Evolutionary conservation across 352 stramenopile genomes (phyloP).

Genomic region (Phytophthora sansomeana): DNA sequence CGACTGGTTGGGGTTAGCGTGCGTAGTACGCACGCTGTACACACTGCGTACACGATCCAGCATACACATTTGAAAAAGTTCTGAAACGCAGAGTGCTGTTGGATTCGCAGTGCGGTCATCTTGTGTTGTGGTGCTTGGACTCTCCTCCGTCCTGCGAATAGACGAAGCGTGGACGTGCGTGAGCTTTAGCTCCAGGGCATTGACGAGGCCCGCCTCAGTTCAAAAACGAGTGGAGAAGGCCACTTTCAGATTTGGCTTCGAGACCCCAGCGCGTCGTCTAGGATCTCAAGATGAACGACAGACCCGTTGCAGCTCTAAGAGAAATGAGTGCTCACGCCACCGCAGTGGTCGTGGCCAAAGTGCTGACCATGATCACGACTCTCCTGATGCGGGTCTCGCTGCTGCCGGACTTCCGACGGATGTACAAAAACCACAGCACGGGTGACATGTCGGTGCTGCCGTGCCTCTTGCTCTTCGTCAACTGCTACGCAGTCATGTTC

Average conservation of each 20-base stretch:
- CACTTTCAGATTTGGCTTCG: slow-evolving; percentile 1
- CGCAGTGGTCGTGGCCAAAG: slow-evolving; percentile 5
- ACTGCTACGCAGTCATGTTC: slow-evolving; percentile 31
- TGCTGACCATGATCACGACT: slow-evolving; percentile 36
- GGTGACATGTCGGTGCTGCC: slow-evolving; percentile 33
- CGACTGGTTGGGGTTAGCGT: no score
- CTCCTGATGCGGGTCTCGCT: slow-evolving; percentile 39
- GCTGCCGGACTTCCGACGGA: slow-evolving; percentile 26
- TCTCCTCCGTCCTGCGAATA: no score
- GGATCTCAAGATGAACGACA: no score
- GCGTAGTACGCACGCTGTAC: no score
- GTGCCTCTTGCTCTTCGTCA: slow-evolving; percentile 25
- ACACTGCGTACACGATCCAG: no score
- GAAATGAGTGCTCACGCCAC: slow-evolving; percentile 9
- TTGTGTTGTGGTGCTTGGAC: no score
- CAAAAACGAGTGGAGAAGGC: no score
- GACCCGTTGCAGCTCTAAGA: neutral
- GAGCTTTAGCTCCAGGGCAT: no score
- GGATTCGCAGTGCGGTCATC: no score
- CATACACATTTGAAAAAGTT: no score
- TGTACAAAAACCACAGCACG: slow-evolving; percentile 23
- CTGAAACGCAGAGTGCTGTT: no score
- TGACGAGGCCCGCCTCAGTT: no score
- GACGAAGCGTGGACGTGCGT: neutral
- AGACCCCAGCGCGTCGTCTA: neutral